Conservation (phyloP, 2,329 filamentous ascomycete species). For the Aspergillus nomiae region DNA sequence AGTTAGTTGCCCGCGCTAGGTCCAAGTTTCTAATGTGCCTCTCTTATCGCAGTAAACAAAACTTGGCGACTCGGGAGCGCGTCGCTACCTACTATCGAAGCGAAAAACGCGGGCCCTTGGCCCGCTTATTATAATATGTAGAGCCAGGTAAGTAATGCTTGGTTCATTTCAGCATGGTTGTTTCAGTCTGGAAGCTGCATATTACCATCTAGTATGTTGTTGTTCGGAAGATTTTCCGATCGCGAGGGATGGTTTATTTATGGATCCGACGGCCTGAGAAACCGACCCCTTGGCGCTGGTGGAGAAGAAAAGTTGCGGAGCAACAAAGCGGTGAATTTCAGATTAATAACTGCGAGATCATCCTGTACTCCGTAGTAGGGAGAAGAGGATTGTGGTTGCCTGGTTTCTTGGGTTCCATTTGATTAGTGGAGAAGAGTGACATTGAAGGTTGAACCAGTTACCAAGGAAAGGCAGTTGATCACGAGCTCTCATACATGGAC, state of each 20-base stretch:
- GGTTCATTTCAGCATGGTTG: neutral
- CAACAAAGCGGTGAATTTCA: conserved; percentile 12
- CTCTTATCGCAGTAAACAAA: neutral
- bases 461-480: neutral
- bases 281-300: neutral
- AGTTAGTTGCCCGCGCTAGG: neutral
- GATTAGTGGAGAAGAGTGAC: neutral
- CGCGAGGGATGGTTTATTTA: neutral
- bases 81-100: neutral
- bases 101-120: neutral
- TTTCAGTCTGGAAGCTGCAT: neutral
- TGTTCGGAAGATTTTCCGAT: neutral
- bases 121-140: neutral
- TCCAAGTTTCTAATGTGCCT: neutral
- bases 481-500: neutral
- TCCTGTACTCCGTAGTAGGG: neutral
- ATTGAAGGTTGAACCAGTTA: neutral
- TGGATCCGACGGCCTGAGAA: neutral
- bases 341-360: neutral
- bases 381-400: neutral
- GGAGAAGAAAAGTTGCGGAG: conserved; percentile 9
- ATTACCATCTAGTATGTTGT: neutral
- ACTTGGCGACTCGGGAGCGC: neutral
- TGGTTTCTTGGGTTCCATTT: neutral
- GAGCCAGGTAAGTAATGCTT: neutral